phyloP scores from a whole-genome alignment of 2,329 filamentous ascomycete species.

The Nemania sp. region DNA sequence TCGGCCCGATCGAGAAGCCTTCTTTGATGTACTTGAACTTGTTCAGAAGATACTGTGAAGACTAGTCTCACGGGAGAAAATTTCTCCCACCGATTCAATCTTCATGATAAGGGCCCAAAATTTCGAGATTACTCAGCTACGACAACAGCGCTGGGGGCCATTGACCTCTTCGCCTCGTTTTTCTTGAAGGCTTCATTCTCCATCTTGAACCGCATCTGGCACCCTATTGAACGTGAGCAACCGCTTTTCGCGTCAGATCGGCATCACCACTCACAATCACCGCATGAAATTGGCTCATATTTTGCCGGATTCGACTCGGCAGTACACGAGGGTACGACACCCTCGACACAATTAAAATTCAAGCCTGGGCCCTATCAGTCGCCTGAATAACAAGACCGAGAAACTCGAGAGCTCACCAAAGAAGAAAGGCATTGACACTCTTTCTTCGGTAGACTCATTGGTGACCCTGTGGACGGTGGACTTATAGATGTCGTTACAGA shows the following conservation, averaged over 20 bases:
- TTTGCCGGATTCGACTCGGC: constrained; percentile 50
- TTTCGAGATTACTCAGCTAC: constrained; percentile 3
- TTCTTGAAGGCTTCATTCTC: constrained; percentile 35
- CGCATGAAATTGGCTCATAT: constrained; percentile 56
- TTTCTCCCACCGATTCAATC: not conserved
- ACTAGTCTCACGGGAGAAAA: no score
- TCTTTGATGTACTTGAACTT: constrained; percentile 68
- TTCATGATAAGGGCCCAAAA: not conserved
- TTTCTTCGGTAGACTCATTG: constrained; percentile 45
- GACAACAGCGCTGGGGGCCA: constrained; percentile 33
- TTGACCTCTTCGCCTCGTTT: constrained; percentile 27
- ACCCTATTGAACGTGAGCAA: constrained; percentile 30
- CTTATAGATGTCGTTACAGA: constrained; percentile 54
- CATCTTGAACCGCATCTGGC: constrained; percentile 41
- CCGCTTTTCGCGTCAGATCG: not conserved
- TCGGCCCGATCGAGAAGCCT: constrained; percentile 57
- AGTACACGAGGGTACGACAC: constrained; percentile 52
- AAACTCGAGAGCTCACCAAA: constrained; percentile 43
- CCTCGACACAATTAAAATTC: constrained; percentile 55
- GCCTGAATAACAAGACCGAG: not conserved
- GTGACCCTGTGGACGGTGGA: constrained; percentile 56
- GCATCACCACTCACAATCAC: constrained; percentile 43
- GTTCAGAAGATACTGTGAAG: constrained; percentile 58
- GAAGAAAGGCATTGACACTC: constrained; percentile 61
- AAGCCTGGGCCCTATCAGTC: constrained; percentile 42